These are phyloP conservation scores for Pseudocercospora macadamiae DNA, from an alignment of 2,329 filamentous ascomycete species.

Conservation along the genomic window DNA sequence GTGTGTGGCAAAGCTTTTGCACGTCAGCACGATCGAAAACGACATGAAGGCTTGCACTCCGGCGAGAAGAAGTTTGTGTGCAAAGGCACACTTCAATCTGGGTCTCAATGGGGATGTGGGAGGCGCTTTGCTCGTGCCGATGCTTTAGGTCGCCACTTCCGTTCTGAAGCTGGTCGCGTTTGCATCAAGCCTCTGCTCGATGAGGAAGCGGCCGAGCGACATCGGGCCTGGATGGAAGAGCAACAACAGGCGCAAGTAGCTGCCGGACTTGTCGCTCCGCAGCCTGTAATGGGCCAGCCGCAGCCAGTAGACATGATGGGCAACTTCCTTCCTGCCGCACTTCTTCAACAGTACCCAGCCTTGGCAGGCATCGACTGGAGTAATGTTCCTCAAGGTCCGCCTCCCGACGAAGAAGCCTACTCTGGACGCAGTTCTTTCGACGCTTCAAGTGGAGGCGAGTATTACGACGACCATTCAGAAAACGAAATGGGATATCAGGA, in stretches of 20 bases:
- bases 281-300: constrained; percentile 42
- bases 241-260: constrained; percentile 59
- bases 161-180: constrained; percentile 90
- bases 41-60: constrained; percentile 92
- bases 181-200: constrained; percentile 98
- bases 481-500: constrained; percentile 43
- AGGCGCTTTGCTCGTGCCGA: constrained; percentile 93
- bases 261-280: constrained; percentile 38
- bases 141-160: constrained; percentile 81
- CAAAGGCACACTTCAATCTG: constrained; percentile 82
- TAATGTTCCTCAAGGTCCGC: constrained; percentile 63
- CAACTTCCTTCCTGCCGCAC: constrained; percentile 77
- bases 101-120: constrained; percentile 88
- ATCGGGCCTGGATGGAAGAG: constrained; percentile 68
- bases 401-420: constrained; percentile 53
- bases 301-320: constrained; percentile 56
- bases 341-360: constrained; percentile 90
- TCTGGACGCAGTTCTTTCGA: constrained; percentile 82
- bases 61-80: constrained; percentile 99
- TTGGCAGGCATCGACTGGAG: constrained; percentile 90
- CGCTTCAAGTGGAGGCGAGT: constrained; percentile 69
- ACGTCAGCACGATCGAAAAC: constrained; percentile 93
- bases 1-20: constrained; percentile 98
- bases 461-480: constrained; percentile 69
- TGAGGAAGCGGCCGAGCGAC: constrained; percentile 84